phyloP scores from a whole-genome alignment of 2,329 filamentous ascomycete species.

The Thielaviopsis musarum region DNA sequence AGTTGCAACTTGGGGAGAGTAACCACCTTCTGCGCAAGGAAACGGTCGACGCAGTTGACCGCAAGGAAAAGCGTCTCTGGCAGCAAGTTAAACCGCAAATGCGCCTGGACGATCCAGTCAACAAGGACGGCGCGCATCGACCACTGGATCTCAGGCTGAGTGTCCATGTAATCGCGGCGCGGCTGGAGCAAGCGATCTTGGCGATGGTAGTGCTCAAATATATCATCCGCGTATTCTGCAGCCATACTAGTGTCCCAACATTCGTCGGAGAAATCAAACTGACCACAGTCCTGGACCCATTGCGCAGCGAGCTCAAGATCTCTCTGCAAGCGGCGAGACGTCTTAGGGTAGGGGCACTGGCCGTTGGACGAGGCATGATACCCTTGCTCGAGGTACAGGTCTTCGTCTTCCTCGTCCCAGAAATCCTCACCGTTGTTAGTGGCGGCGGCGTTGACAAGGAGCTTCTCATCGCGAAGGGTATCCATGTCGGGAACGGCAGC shows the following conservation, averaged over 20 bases:
- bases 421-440: conserved; percentile 47
- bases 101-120: conserved; percentile 96
- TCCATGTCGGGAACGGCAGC: neutral
- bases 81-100: conserved; percentile 75
- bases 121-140: conserved; percentile 95
- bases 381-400: conserved; percentile 28
- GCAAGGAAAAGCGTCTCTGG: conserved; percentile 90
- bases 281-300: conserved; percentile 49
- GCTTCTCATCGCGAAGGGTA: conserved; percentile 5
- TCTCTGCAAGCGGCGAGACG: conserved; percentile 45
- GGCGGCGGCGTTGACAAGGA: conserved; percentile 1
- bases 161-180: conserved; percentile 89
- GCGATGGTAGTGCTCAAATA: conserved; percentile 40
- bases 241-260: conserved; percentile 98
- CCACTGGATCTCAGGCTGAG: conserved; percentile 95
- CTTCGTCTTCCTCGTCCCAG: conserved; percentile 65
- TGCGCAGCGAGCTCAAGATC: conserved; percentile 53
- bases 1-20: conserved; percentile 90
- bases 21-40: conserved; percentile 85
- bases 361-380: conserved; percentile 56
- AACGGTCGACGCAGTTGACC: conserved; percentile 95
- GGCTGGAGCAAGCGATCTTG: conserved; percentile 45
- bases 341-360: conserved; percentile 58
- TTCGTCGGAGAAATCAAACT: conserved; percentile 63
- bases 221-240: conserved; percentile 88